Base-by-base conservation (phyloP, 176 grass and related monocot species). In the Cymbopogon citratus region DNA sequence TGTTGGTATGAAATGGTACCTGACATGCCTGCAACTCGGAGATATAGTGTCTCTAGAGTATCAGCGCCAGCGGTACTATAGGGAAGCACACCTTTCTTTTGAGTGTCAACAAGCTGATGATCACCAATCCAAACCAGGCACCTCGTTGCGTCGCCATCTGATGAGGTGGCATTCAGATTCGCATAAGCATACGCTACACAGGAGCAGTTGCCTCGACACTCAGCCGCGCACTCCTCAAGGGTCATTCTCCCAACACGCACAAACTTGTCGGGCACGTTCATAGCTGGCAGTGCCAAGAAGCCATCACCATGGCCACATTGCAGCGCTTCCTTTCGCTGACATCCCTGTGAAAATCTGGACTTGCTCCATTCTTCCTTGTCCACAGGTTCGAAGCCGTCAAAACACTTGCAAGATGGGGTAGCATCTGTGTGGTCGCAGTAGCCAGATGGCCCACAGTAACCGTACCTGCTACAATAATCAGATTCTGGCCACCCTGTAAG, bases 171-270 rank as follows among this genome's bases (percentile, higher is more conserved):
- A 16, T 57, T 85, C 41, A 79, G 21, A 15, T 62, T 39, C 2
- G 23, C 56, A 52, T 85, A 85, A 38, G 91, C 81, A 29, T 93
- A 93, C 1, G 88, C 91, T 51, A 79, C 28, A 23, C 85, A 90
- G 0, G 91, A 90, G 76, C 91, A 93, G 49, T 93, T 80, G 28
- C 41, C 49, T 5, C 51, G 31, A 52, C 87, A 93, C 81, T 83
- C 64, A 1, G 62, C 62, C n/a, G 63, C 33, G 21, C 79, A 87
- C 40, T 71, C 59, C 26, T 83, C 21, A 5, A 85, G 79, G 28
- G 60, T 90, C 43, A 60, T 67, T 28, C 48, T 85, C 54, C 76
- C 62, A 14, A 84, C 16, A 1, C 27, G 54, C 57, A 64, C 0
- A 6, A 77, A 84, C 4, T 60, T 69, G 73, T 84, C 73, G 1